Conservation (phyloP, 176 grass and related monocot species). For the Rhynchospora breviuscula region DNA sequence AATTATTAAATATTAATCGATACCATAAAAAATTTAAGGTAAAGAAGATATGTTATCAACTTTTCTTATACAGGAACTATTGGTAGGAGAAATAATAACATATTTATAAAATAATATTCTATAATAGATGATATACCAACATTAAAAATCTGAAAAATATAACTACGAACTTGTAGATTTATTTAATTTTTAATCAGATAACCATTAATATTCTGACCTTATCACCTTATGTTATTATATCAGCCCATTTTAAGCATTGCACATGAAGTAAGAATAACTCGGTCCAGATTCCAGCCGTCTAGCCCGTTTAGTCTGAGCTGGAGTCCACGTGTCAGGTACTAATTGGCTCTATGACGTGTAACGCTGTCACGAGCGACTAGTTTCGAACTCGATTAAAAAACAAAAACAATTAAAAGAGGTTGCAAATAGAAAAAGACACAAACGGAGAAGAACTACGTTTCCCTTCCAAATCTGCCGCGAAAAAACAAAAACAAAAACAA, state of each 20-base stretch:
- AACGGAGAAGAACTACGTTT: neutral
- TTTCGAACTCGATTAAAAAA: neutral
- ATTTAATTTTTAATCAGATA: no score
- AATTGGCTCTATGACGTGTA: constrained; percentile 19
- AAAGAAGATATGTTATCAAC: no score
- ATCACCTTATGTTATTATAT: no score
- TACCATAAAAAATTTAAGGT: no score
- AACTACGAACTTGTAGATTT: no score
- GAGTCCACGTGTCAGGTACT: neutral
- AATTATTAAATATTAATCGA: no score
- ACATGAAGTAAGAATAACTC: neutral
- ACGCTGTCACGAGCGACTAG: neutral
- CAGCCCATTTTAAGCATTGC: neutral
- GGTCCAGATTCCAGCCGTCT: neutral
- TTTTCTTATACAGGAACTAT: no score
- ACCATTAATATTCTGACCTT: no score
- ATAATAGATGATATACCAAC: no score
- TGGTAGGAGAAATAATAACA: no score
- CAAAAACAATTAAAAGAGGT: neutral
- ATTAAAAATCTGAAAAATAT: no score
- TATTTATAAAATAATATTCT: no score
- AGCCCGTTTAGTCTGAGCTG: neutral
- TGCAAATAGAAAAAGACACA: neutral
- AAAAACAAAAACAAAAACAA: neutral
- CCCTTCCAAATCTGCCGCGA: constrained; percentile 17